A percentile compares a stretch with the other conserved stretches of the same genome.
Conservation (phyloP, 345 rosid genomes). For the Eucalyptus sideroxylon region DNA sequence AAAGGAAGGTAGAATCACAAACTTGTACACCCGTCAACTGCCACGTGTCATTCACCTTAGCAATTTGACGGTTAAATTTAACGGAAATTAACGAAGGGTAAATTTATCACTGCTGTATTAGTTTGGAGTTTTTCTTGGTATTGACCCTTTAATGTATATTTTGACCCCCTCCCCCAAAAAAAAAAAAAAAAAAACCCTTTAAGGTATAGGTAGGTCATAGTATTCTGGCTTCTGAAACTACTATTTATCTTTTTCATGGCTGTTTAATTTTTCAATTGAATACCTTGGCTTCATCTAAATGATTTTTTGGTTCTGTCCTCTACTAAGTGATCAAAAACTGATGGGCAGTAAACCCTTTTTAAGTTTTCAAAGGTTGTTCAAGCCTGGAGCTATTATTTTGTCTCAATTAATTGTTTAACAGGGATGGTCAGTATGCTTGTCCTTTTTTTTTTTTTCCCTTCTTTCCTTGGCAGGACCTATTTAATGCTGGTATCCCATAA, state of each 20-base stretch:
- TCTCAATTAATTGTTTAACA: neutral
- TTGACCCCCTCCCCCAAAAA: rapidly evolving
- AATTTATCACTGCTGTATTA: no score
- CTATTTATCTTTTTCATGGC: neutral
- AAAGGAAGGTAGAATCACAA: no score
- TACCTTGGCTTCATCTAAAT: neutral
- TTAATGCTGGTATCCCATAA: neutral
- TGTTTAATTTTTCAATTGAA: neutral
- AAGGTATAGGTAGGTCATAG: neutral
- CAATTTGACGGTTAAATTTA: neutral
- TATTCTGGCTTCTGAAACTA: neutral
- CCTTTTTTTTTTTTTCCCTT: neutral
- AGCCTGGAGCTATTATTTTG: neutral
- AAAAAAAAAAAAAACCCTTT: no score
- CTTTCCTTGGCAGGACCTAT: neutral
- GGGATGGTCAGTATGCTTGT: neutral
- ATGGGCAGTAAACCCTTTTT: neutral
- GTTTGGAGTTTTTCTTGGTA: no score
- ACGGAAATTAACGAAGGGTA: no score
- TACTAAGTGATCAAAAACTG: neutral
- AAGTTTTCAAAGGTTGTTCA: neutral
- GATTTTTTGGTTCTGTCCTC: neutral
- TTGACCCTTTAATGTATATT: no score
- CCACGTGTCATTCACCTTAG: no score
- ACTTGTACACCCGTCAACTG: no score